Base-by-base conservation (phyloP, 495 filamentous ascomycete species). In the Lophiotrema nucula region DNA sequence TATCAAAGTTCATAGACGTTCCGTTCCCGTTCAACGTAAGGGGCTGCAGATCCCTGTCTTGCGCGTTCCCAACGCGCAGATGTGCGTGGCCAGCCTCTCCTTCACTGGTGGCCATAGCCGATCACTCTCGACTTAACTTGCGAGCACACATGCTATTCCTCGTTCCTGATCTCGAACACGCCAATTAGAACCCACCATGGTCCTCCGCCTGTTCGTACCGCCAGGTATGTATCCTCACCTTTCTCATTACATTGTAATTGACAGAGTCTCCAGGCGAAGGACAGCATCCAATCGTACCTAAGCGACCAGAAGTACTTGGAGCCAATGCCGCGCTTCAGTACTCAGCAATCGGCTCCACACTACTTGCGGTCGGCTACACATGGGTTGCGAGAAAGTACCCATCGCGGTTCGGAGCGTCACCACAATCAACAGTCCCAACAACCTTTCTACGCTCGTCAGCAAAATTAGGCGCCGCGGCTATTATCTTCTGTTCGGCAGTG, bases 251-350 rank as follows among this genome's bases (percentile, higher is more conserved):
- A 51, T n/a, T 6, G 6, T 13, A 25, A 44, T 22, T 6, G 21
- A 44, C 50, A 43, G 28, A 54, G 15, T 37, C 28, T 13, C 13
- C 37, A 59, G 47, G 47, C 18, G 47, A 51, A n/a, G 43, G 38
- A 8, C 23, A 59, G 25, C 56, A 51, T 16, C 10, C 4, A 1
- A 15, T 59, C 23, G 18, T 24, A 11, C 46, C 37, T 5, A 22
- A 43, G 33, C 47, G 47, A 4, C 47, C 56, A 1, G 48, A 44
- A 1, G 35, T 47, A 4, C 37, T 59, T 21, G n/a, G 11, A 13
- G 47, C 56, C 16, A 51, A 51, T 38, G 24, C 47, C 21, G 33
- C 44, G 15, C 43, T 42, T 16, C 26, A 11, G 13, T 48, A 48
- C 38, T n/a, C 44, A 8, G 19, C 49, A 3, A 18, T 47, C 18